Evolutionary conservation across 2,329 filamentous ascomycete genomes (phyloP), one percentile per base, ranked within the genome.

Genomic region (Blastomyces silverae): DNA sequence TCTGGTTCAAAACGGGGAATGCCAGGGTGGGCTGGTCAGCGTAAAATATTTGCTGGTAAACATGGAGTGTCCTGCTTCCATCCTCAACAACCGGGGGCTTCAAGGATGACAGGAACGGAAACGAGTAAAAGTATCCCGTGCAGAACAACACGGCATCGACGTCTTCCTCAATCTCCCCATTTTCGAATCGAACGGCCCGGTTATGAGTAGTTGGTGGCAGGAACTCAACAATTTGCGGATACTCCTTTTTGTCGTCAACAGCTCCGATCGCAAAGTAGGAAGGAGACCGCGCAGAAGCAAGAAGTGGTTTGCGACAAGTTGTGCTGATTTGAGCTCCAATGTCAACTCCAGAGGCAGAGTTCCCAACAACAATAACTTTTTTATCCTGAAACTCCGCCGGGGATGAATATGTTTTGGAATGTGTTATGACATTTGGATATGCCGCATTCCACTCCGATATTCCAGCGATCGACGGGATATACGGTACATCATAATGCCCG

Each of bases 51-150:
- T 97, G 91, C 69, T 91, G 82, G 74, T 92, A 96, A 2, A 92
- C 77, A 44, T 88, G 86, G 66, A 87, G 80, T 0, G 92, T 87
- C 37, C 89, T 84, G 44, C 83, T 83, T 0, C 92, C 92, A 64
- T 86, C 84, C 0, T 84, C 87, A 64, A 92, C 82, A 1, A 91
- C 73, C 0, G 84, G 80, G 0, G 86, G 82, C 0, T 75, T 63
- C 2, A 85, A 72, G 0, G 74, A 74, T 2, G 76, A 74, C 3
- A 87, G 73, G 72, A 96, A 97, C 0, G 92, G 91, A 65, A 89
- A 89, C 5, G 88, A 87, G 77, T 90, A 96, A 64, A 96, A 84
- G 71, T 95, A 97, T 0, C 93, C 93, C 0, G 93, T 97, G 74
- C 90, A 92, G 76, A 93, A 97, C 37, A 97, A 74, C 6, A 97